Evolutionary conservation across 1,284 basidiomycete species (phyloP), one percentile per base, ranked within the genome.

Genomic region (Trichosporon inkin): DNA sequence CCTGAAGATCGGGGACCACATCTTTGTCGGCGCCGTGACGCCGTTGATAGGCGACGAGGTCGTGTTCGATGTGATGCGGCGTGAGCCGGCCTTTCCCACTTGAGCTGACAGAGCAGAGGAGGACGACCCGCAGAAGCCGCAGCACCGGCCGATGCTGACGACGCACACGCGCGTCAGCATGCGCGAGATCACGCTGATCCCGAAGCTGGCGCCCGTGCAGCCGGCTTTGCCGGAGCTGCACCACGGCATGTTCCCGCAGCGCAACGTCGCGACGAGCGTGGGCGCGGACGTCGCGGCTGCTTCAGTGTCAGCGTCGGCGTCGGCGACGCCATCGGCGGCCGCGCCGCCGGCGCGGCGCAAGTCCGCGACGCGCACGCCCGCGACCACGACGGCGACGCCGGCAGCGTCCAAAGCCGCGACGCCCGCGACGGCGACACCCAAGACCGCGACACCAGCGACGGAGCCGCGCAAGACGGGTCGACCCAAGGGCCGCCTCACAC

Each of bases 21-120:
- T 77, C 37, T 76, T 73, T 58, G 69, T 74, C 53, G 77, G 77
- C 10, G 60, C 70, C 19, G 53, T 68, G 8, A 64, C 71, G 5
- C 68, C 71, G 11, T 41, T 77, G n/a, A 74, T 78, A 53, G 77
- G 76, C 2, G 69, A 70, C 54, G 77, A 78, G 53, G 70, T 78
- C 17, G 67, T 78, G 32, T 66, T 75, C 32, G 71, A 70, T 19
- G 66, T 70, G 2, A 66, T 70, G 19, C 54, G 75, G 53, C 66
- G 75, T 76, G 58, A 44, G 73, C 68, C 34, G 14, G 0, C 3
- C 34, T 14, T 11, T 35, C 44, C 10, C 38, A 16, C 20, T n/a
- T 10, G 54, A 36, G n/a, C 10, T 22, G n/a, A 17, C 57, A 24
- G 16, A 5, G 24, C 56, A 72, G 70, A 69, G 53, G 70, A 67